A percentile compares a stretch with the other conserved stretches of the same genome.
Evolutionary conservation across 106 monocot genomes (phyloP).

Genomic region (Cymbidium sinense): DNA sequence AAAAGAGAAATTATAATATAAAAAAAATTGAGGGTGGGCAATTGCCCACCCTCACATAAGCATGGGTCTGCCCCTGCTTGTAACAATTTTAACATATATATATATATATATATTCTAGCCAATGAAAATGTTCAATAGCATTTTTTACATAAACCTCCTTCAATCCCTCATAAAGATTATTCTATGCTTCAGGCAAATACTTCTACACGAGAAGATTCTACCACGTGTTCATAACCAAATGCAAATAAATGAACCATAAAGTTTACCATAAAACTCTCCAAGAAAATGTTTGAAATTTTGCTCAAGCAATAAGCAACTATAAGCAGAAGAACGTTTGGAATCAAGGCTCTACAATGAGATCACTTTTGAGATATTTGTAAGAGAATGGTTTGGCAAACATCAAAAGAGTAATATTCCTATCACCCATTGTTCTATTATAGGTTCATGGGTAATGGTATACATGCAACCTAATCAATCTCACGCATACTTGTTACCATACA

Average conservation of each 20-base stretch:
- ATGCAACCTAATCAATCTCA: conserved; percentile 1
- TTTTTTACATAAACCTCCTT: not conserved
- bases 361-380: not conserved
- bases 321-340: not conserved
- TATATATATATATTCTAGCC: not conserved
- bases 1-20: too few relatives aligned
- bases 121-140: not conserved
- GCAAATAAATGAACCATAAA: not conserved
- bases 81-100: not conserved
- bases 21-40: too few relatives aligned
- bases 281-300: not conserved
- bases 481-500: not conserved
- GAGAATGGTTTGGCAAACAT: not conserved
- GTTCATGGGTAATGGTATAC: not conserved
- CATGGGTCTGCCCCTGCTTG: too few relatives aligned
- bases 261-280: not conserved
- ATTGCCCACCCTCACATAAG: too few relatives aligned
- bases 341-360: not conserved
- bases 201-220: not conserved
- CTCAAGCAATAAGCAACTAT: not conserved
- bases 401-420: not conserved
- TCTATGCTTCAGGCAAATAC: not conserved
- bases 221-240: not conserved
- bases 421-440: not conserved
- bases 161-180: not conserved